Evolutionary conservation across 352 stramenopile species (phyloP).

Genomic region (Globisporangium orthogonon): DNA sequence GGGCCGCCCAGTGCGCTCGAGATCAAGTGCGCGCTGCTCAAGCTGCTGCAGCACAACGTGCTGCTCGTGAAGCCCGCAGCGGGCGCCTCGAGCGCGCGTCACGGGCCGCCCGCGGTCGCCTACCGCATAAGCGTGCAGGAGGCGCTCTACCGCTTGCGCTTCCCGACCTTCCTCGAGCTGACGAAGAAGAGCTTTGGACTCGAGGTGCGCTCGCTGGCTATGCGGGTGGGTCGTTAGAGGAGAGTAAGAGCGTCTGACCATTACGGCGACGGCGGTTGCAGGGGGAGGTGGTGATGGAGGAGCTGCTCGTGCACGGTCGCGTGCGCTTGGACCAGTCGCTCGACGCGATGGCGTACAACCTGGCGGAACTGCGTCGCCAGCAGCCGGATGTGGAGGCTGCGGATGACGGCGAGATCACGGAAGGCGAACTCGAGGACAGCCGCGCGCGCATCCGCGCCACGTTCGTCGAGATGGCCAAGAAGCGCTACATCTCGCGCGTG

Average conservation of each 20-base stretch:
- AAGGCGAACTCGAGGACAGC: conserved; percentile 67
- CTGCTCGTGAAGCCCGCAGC: conserved; percentile 41
- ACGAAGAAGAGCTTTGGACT: conserved; percentile 69
- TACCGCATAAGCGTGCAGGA: conserved; percentile 54
- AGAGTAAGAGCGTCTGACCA: not conserved
- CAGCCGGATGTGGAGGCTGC: conserved; percentile 15
- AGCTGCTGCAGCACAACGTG: conserved; percentile 86
- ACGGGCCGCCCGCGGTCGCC: conserved; percentile 12
- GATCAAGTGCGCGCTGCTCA: conserved; percentile 80
- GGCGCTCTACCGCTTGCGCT: conserved; percentile 75
- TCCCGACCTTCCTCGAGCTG: conserved; percentile 79
- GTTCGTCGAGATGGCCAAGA: conserved; percentile 89
- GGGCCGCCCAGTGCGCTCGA: conserved; percentile 50
- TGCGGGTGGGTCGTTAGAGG: not conserved
- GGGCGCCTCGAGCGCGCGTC: conserved; percentile 8
- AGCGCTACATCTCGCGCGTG: conserved; percentile 81
- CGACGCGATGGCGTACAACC: conserved; percentile 74
- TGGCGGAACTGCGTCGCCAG: conserved; percentile 56
- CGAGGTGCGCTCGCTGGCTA: conserved; percentile 18
- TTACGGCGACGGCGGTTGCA: conserved; percentile 10
- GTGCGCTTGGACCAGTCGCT: conserved; percentile 83
- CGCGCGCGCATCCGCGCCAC: conserved; percentile 44
- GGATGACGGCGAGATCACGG: conserved; percentile 47
- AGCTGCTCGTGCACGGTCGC: conserved; percentile 77
- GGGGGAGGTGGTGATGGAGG: conserved; percentile 85